These are phyloP conservation scores for Casuarina glauca DNA, from an alignment of 306 rosid species.

Conservation along the genomic window DNA sequence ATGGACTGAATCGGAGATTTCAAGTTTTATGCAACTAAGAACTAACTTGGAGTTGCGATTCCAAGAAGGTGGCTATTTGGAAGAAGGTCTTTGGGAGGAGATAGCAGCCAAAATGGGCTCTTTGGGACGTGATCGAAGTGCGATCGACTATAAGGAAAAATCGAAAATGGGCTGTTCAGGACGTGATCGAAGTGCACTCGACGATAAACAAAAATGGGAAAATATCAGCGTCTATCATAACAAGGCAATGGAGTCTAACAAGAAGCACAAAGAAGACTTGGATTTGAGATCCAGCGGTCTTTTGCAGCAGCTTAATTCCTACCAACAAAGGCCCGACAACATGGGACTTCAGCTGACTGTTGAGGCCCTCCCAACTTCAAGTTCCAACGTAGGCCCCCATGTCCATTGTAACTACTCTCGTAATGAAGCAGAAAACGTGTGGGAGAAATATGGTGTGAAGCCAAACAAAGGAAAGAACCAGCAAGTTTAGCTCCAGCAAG, in stretches of 20 bases:
- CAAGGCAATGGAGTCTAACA: conserved; percentile 30
- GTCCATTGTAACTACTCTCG: conserved; percentile 30
- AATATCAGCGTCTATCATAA: conserved; percentile 37
- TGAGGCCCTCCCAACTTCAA: conserved; percentile 45
- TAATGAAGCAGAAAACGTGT: conserved; percentile 36
- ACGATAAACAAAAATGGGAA: conserved; percentile 52
- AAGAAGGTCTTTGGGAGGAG: conserved; percentile 41
- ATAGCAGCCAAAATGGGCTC: conserved; percentile 40
- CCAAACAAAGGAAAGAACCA: conserved; percentile 12
- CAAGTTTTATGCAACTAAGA: conserved; percentile 43
- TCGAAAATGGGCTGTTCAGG: conserved; percentile 33
- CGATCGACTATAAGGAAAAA: conserved; percentile 36
- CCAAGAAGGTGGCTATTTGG: conserved; percentile 39
- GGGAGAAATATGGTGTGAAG: conserved; percentile 37
- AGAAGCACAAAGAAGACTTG: conserved; percentile 18
- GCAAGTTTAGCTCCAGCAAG: conserved; percentile 21
- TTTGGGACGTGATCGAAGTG: conserved; percentile 46
- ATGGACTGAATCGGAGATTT: conserved; percentile 49
- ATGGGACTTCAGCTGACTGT: conserved; percentile 59
- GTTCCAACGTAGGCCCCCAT: conserved; percentile 22
- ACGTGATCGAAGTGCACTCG: conserved; percentile 35
- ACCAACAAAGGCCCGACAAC: conserved; percentile 35
- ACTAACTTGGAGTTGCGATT: conserved; percentile 33
- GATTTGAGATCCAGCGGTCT: conserved; percentile 6
- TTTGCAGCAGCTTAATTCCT: not conserved